These are phyloP conservation scores for Kodamaea nitidulidarum DNA, from an alignment of 805 yeast species.

Conservation along the genomic window DNA sequence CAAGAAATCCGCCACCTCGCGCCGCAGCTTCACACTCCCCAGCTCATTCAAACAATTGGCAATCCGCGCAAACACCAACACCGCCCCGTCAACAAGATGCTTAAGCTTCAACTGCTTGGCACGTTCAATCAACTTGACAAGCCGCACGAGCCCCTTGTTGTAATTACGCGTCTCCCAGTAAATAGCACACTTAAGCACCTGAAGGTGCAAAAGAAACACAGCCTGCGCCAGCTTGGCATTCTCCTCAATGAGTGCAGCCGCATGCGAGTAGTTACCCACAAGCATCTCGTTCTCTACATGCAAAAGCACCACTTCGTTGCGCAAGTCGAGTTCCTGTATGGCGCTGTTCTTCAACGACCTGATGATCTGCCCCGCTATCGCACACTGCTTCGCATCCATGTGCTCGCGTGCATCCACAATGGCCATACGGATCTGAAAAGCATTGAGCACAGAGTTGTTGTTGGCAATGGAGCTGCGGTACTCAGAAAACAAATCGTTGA, in stretches of 20 bases:
- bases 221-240: conserved; percentile 19
- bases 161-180: conserved; percentile 42
- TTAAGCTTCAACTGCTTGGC: conserved; percentile 46
- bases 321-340: conserved; percentile 28
- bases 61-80: conserved; percentile 43
- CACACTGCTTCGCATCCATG: conserved; percentile 37
- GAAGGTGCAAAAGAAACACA: conserved; percentile 41
- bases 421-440: conserved; percentile 37
- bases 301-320: conserved; percentile 24
- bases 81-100: conserved; percentile 43
- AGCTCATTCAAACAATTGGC: conserved; percentile 28
- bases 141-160: conserved; percentile 46
- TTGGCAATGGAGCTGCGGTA: not conserved
- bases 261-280: conserved; percentile 29
- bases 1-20: conserved; percentile 1
- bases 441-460: conserved; percentile 37
- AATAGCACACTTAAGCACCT: conserved; percentile 44
- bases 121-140: conserved; percentile 46
- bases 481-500: not conserved
- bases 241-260: conserved; percentile 22
- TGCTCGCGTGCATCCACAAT: conserved; percentile 34
- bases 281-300: conserved; percentile 28
- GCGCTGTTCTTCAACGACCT: conserved; percentile 26
- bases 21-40: conserved; percentile 1
- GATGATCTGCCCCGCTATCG: conserved; percentile 33